phyloP scores from a whole-genome alignment of 257 asterid species.

The Penstemon newberryi region DNA sequence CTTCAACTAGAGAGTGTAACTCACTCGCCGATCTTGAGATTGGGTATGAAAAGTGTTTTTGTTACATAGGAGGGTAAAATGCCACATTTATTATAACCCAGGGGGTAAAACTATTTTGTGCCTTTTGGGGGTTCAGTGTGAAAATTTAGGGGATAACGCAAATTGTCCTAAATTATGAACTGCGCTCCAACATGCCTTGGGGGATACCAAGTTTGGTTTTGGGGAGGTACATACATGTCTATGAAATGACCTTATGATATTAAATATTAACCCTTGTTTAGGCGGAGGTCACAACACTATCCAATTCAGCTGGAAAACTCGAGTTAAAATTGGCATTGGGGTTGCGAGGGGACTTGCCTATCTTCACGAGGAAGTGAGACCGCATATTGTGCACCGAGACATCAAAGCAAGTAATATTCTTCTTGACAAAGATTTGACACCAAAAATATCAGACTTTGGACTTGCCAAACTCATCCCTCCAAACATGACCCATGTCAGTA shows the following conservation, averaged over 20 bases:
- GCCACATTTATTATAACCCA: no score
- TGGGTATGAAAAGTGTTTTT: no score
- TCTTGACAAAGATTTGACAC: slow-evolving; percentile 75
- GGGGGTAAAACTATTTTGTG: no score
- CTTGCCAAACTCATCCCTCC: slow-evolving; percentile 92
- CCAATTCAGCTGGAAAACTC: slow-evolving; percentile 66
- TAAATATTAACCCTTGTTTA: slow-evolving; percentile 32
- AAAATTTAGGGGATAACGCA: not conserved
- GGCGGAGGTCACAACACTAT: slow-evolving; percentile 50
- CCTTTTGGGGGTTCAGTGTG: no score
- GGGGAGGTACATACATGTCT: not conserved
- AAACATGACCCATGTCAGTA: slow-evolving; percentile 84
- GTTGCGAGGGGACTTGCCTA: slow-evolving; percentile 85
- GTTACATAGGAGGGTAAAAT: no score
- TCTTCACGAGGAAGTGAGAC: slow-evolving; percentile 93
- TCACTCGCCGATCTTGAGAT: no score
- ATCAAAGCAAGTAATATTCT: slow-evolving; percentile 97
- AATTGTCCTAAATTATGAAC: not conserved
- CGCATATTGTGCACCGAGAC: slow-evolving; percentile 89
- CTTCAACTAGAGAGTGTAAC: no score
- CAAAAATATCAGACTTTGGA: slow-evolving; percentile 94
- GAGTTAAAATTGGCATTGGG: slow-evolving; percentile 69
- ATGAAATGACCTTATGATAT: slow-evolving; percentile 25
- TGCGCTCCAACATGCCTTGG: not conserved
- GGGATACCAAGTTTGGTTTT: not conserved